Conservation (phyloP, 1,284 basidiomycete species). For the Sanghuangporus baumii region DNA sequence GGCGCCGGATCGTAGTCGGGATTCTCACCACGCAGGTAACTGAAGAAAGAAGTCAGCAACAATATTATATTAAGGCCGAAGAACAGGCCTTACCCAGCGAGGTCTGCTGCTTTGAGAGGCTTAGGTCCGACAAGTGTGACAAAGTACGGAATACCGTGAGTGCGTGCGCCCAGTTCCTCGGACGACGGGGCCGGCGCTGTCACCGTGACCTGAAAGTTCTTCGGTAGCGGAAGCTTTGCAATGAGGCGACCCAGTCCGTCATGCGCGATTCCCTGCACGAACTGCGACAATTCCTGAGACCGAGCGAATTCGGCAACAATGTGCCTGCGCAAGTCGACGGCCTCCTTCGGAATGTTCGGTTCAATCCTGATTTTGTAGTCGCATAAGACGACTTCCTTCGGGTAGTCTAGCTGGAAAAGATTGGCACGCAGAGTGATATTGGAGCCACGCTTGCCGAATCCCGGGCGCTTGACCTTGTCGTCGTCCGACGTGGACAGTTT, state of each 20-base stretch:
- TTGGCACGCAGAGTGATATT: constrained; percentile 54
- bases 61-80: background rate
- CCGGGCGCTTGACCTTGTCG: constrained; percentile 41
- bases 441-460: constrained; percentile 54
- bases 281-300: constrained; percentile 35
- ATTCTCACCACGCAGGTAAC: constrained; percentile 46
- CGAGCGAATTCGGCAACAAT: constrained; percentile 56
- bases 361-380: constrained; percentile 57
- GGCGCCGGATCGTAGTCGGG: constrained; percentile 46
- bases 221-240: constrained; percentile 45
- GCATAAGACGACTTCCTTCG: constrained; percentile 40
- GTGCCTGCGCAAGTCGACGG: constrained; percentile 36
- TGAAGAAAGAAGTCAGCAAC: constrained; percentile 24
- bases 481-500: constrained; percentile 13
- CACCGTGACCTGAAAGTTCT: constrained; percentile 43
- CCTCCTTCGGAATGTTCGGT: constrained; percentile 44
- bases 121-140: constrained; percentile 44
- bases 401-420: constrained; percentile 54
- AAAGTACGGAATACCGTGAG: constrained; percentile 40
- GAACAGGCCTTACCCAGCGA: constrained; percentile 42
- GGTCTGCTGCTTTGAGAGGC: constrained; percentile 37
- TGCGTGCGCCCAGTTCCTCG: constrained; percentile 37
- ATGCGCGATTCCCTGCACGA: constrained; percentile 48
- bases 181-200: constrained; percentile 43
- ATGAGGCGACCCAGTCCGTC: constrained; percentile 55